Percentiles rank a stretch among this genome's conserved stretches.
These are phyloP conservation scores for Cladophialophora immunda DNA, from an alignment of 2,329 filamentous ascomycete genomes.

Conservation along the genomic window DNA sequence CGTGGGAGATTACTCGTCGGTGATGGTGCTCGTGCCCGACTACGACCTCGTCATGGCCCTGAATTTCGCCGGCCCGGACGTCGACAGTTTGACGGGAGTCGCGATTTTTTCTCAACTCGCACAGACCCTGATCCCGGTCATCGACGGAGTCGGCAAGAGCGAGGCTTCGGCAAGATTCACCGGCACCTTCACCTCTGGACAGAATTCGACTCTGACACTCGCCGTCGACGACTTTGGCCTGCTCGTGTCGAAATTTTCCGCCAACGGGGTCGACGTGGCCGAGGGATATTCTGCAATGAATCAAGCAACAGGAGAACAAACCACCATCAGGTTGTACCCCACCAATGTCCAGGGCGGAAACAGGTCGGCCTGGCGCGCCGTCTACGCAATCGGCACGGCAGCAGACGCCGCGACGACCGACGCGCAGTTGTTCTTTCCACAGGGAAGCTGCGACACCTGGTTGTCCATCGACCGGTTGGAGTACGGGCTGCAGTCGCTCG, in stretches of 20 bases:
- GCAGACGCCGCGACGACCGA: slow-evolving; percentile 1
- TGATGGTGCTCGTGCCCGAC: slow-evolving; percentile 26
- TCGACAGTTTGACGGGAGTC: neutral
- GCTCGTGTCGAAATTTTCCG: slow-evolving; percentile 9
- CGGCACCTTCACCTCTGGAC: slow-evolving; percentile 4
- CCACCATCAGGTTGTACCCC: slow-evolving; percentile 8
- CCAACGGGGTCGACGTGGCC: slow-evolving; percentile 11
- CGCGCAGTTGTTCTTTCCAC: slow-evolving; percentile 18
- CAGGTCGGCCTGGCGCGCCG: slow-evolving; percentile 15
- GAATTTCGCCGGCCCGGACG: slow-evolving; percentile 5
- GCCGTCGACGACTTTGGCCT: slow-evolving; percentile 18
- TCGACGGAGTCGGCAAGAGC: slow-evolving; percentile 14
- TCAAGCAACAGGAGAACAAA: too few species aligned
- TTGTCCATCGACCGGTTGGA: too few species aligned
- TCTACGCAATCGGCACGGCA: neutral
- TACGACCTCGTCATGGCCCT: slow-evolving; percentile 23
- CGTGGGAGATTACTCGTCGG: slow-evolving; percentile 6
- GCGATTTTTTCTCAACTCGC: slow-evolving; percentile 5
- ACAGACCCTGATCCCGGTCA: slow-evolving; percentile 11
- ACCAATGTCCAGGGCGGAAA: slow-evolving; percentile 4
- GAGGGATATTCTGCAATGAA: too few species aligned
- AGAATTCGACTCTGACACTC: neutral
- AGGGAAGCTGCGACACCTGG: slow-evolving; percentile 19
- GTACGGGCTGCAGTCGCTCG: too few species aligned
- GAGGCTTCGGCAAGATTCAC: slow-evolving; percentile 12